Conservation (phyloP, 2,329 filamentous ascomycete genomes). For the Pseudogymnoascus sp. region DNA sequence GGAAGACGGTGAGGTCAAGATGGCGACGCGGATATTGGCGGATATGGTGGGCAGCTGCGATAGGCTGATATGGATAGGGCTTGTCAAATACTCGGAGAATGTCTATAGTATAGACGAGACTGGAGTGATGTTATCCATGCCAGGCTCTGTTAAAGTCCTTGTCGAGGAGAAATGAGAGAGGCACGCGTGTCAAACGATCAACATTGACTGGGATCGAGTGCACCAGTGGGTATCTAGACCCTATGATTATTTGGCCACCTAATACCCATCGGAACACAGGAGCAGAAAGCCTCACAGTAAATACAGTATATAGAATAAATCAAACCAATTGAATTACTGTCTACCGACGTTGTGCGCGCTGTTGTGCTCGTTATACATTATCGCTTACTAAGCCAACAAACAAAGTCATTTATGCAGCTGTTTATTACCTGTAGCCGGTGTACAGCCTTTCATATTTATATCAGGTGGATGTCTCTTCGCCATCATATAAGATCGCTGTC, state of each 20-base stretch:
- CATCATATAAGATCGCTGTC: not conserved
- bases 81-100: not conserved
- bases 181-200: constrained; percentile 22
- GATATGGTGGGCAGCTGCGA: not conserved
- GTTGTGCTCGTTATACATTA: not conserved
- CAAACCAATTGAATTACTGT: not conserved
- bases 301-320: not conserved
- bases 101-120: constrained; percentile 33
- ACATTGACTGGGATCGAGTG: constrained; percentile 16
- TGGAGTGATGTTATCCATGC: constrained; percentile 26
- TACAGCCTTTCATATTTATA: not conserved
- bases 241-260: not conserved
- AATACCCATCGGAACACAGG: not conserved
- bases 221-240: constrained; percentile 9
- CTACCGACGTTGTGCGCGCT: too few relatives aligned
- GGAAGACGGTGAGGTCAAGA: not conserved
- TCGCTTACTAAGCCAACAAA: not conserved
- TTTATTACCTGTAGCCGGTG: not conserved
- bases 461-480: not conserved
- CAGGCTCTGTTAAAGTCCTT: constrained; percentile 27
- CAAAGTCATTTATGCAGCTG: not conserved
- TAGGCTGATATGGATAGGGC: not conserved
- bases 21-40: not conserved
- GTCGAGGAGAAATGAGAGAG: constrained; percentile 22
- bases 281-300: not conserved